Evolutionary conservation across 306 rosid genomes (phyloP), one percentile per base, ranked within the genome.

Genomic region (Cucurbita pepo): DNA sequence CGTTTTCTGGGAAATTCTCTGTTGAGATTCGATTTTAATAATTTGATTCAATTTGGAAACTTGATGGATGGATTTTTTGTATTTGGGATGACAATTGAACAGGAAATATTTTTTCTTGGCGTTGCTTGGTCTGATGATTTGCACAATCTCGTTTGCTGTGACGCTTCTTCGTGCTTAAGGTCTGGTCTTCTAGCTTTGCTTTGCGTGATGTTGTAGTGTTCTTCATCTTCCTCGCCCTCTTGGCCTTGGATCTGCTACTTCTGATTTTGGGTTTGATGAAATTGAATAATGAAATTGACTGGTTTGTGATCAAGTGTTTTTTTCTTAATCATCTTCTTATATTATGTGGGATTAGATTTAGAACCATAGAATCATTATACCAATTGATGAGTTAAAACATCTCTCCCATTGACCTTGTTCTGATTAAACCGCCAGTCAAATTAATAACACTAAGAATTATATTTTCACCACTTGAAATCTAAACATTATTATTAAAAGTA

Each of bases 91-190:
- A 48, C 64, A 13, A 81, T 41, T n/a, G 72, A 8, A 22, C 87
- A 90, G 96, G 84, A 73, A 63, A 41, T 83, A 72, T 44, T 83
- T 64, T 9, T 54, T 86, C 71, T 16, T 84, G 80, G 89, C 88
- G 16, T 2, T 87, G 45, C 13, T 89, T 37, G 91, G 90, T 43
- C 87, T 89, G 8, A 78, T 79, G 78, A 19, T 76, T 56, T 82
- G 85, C 79, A 86, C 94, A 2, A 81, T 89, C 63, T 91, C 97
- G 2, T 79, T 82, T 15, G 96, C 85, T n/a, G 56, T 76, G 59
- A 56, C 73, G 54, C 90, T 91, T 78, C 78, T 80, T 43, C 79
- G 60, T 9, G 77, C 37, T 54, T 82, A 43, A 77, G 59, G 7
- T 8, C 16, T 62, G 34, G 5, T 38, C 50, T 13, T 61, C 22